Percentiles rank a stretch among this genome's conserved stretches.
Conservation (phyloP, 1,284 basidiomycete species). For the Ceratobasidium sp. region DNA sequence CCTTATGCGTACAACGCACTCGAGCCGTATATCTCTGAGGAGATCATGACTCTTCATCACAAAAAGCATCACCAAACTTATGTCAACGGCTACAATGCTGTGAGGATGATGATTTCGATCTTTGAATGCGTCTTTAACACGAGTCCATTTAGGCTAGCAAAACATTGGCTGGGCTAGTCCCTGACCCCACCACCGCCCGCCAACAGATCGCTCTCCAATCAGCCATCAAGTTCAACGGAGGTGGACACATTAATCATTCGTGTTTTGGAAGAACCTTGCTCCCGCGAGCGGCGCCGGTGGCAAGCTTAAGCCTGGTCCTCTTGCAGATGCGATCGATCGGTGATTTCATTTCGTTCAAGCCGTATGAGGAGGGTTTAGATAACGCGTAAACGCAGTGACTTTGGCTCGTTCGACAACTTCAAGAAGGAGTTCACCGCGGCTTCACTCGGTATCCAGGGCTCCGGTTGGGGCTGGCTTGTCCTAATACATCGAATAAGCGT, state of each 20-base stretch:
- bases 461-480: conserved; percentile 93
- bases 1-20: conserved; percentile 64
- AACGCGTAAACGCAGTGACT: conserved; percentile 52
- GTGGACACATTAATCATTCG: conserved; percentile 89
- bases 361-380: neutral
- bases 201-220: conserved; percentile 79
- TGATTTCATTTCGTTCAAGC: neutral
- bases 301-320: conserved; percentile 51
- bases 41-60: conserved; percentile 89
- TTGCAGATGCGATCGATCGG: conserved; percentile 72
- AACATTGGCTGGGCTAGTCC: conserved; percentile 48
- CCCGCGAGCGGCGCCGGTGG: conserved; percentile 51
- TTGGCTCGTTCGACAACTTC: conserved; percentile 74
- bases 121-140: too few species aligned
- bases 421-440: conserved; percentile 76
- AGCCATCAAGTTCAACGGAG: conserved; percentile 76
- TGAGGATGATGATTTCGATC: too few species aligned
- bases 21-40: conserved; percentile 81
- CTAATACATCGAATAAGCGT: conserved; percentile 66
- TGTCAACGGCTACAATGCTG: conserved; percentile 72
- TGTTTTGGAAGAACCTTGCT: conserved; percentile 93
- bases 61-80: conserved; percentile 87
- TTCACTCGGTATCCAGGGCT: conserved; percentile 85
- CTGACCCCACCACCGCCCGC: conserved; percentile 61
- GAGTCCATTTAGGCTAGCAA: conserved; percentile 47